phyloP scores from a whole-genome alignment of 75 land plant species.

The Cryptomeria japonica region DNA sequence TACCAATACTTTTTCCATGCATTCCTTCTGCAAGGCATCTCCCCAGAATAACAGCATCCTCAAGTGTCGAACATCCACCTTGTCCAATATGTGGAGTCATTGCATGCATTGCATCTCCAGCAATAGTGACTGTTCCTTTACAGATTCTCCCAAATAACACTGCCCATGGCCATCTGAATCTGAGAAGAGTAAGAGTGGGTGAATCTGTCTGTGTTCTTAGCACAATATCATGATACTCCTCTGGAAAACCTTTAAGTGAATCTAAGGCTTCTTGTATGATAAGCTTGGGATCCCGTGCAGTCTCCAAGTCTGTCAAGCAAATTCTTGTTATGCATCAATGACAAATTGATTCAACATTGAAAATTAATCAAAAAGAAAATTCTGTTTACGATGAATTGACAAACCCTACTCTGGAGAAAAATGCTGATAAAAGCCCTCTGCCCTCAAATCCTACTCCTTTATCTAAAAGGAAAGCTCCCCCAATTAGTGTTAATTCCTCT shows the following conservation, averaged over 20 bases:
- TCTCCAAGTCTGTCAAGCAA: conserved; percentile 12
- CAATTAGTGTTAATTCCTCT: too few species aligned
- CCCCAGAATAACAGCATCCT: conserved; percentile 52
- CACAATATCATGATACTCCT: conserved; percentile 20
- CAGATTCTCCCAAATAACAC: conserved; percentile 12
- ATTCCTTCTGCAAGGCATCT: conserved; percentile 19
- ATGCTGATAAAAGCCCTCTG: too few species aligned
- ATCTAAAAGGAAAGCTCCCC: too few species aligned
- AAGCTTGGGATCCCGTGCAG: conserved; percentile 18
- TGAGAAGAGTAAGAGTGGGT: conserved; percentile 12
- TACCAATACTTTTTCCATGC: neutral
- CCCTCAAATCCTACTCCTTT: too few species aligned
- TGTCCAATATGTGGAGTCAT: conserved; percentile 60
- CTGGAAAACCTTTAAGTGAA: conserved; percentile 17
- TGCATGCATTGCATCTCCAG: conserved; percentile 67
- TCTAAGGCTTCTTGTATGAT: conserved; percentile 22
- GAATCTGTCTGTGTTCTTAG: conserved; percentile 23
- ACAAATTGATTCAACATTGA: neutral
- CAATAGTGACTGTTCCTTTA: conserved; percentile 39
- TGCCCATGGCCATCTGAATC: conserved; percentile 39
- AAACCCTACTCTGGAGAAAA: too few species aligned
- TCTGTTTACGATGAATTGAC: too few species aligned
- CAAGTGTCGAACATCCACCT: conserved; percentile 51
- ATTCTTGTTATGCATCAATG: neutral
- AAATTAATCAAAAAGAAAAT: neutral